A percentile compares a stretch with the other conserved stretches of the same genome.
Conservation (phyloP, 2,329 filamentous ascomycete genomes). For the Dactylellina drechsleri region DNA sequence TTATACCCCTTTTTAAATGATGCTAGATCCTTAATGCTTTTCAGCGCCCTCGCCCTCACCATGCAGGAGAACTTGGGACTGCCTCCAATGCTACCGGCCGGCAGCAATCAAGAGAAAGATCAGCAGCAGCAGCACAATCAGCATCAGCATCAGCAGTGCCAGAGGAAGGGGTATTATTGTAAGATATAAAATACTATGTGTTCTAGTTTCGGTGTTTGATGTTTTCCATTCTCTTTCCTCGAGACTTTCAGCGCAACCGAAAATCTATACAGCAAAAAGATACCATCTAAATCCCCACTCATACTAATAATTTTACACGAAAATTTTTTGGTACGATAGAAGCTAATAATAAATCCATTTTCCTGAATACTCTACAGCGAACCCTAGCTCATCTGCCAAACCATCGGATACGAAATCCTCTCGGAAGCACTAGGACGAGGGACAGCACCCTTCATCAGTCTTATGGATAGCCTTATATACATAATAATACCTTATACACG, state of each 20-base stretch:
- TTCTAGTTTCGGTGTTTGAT: background rate
- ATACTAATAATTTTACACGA: background rate
- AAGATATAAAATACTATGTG: conserved; percentile 35
- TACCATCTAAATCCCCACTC: background rate
- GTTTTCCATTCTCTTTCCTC: background rate
- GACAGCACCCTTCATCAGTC: too few species aligned
- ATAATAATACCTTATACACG: too few species aligned
- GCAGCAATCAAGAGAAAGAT: conserved; percentile 28
- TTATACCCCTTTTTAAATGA: conserved; percentile 16
- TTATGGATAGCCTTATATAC: too few species aligned
- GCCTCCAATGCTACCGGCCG: conserved; percentile 20
- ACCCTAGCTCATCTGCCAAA: conserved; percentile 35
- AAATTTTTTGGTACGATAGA: conserved; percentile 19
- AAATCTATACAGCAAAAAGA: conserved; percentile 2
- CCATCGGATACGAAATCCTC: conserved; percentile 36
- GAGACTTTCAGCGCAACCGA: background rate
- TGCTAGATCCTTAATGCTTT: conserved; percentile 44
- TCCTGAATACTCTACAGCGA: conserved; percentile 35
- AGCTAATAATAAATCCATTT: conserved; percentile 3
- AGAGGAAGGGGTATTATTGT: conserved; percentile 48
- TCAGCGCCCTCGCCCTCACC: conserved; percentile 42
- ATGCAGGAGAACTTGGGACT: conserved; percentile 43
- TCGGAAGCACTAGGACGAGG: conserved; percentile 50
- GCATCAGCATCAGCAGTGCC: conserved; percentile 34
- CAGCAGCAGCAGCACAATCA: conserved; percentile 24